Evolutionary conservation across 1,284 basidiomycete genomes (phyloP).

Genomic region (Ustilago curta): DNA sequence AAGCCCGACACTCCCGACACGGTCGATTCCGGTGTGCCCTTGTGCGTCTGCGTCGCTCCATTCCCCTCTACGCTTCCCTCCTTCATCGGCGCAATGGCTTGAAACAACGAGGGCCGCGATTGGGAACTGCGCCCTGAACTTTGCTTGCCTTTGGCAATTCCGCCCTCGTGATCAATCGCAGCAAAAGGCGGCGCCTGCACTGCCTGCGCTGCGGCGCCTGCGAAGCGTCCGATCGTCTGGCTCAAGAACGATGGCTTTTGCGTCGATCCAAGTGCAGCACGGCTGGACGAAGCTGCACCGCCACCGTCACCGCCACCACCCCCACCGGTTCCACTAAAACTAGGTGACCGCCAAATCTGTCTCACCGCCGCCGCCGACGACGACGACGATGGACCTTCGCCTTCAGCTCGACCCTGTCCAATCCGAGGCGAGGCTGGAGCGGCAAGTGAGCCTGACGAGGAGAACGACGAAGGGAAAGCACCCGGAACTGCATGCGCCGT

Average conservation of each 20-base stretch:
- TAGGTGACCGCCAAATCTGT: constrained; percentile 16
- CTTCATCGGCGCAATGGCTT: constrained; percentile 30
- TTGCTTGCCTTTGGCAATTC: constrained; percentile 1
- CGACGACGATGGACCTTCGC: constrained; percentile 5
- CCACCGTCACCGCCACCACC: not conserved
- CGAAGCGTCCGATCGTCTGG: constrained; percentile 49
- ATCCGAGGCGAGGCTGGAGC: constrained; percentile 15
- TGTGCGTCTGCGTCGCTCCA: constrained; percentile 13
- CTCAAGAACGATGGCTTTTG: constrained; percentile 44
- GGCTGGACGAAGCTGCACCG: constrained; percentile 4
- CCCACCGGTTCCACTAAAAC: constrained; percentile 6
- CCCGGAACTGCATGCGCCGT: constrained; percentile 41
- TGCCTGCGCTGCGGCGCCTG: constrained; percentile 28
- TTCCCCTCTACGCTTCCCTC: constrained; percentile 6
- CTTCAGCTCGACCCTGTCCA: constrained; percentile 6
- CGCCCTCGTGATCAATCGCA: constrained; percentile 9
- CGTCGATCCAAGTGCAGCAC: constrained; percentile 8
- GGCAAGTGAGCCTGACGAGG: constrained; percentile 33
- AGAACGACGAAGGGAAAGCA: constrained; percentile 40
- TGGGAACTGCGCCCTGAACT: constrained; percentile 12
- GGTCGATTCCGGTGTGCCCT: constrained; percentile 33
- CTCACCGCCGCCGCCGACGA: not conserved
- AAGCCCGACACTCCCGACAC: constrained; percentile 29
- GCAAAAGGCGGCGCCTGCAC: constrained; percentile 25
- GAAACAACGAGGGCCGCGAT: constrained; percentile 35